Base-by-base conservation (phyloP, 768 basidiomycete genomes). In the Grammothele lineata region DNA sequence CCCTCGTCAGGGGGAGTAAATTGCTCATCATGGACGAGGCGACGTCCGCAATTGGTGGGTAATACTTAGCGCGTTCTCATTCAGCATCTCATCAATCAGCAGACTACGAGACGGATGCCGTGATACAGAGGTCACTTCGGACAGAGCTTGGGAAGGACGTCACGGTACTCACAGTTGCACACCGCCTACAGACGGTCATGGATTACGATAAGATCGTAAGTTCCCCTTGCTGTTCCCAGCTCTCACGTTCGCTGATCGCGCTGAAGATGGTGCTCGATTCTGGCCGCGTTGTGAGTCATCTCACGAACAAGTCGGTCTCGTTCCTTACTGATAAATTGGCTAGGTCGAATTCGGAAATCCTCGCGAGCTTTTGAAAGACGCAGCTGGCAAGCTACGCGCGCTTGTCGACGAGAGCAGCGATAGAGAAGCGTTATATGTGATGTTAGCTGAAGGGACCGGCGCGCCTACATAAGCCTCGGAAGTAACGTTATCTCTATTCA, bases 401-500 rank as follows among this genome's bases (percentile, higher is more conserved):
- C 61, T 84, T 37, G 80, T 84, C 0, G 76, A 83, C 33, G 74
- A 75, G 49, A 80, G 77, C 45, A 72, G 69, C 3, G 80, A 83
- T 53, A 75, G 66, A 47, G 71, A 74, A 5, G 57, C 53, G 7
- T 54, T 85, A 22, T 72, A 75, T 48, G 70, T 62, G 1, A 75
- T 75, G 68, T n/a, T n/a, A n/a, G n/a, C n/a, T n/a, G n/a, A n/a
- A n/a, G n/a, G n/a, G n/a, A n/a, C n/a, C n/a, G n/a, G n/a, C n/a
- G n/a, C n/a, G n/a, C n/a, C n/a, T n/a, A n/a, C n/a, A n/a, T n/a
- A n/a, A n/a, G n/a, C n/a, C n/a, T n/a, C n/a, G n/a, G n/a, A n/a
- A n/a, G n/a, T n/a, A n/a, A n/a, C n/a, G n/a, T n/a, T n/a, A n/a
- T n/a, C n/a, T n/a, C n/a, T n/a, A n/a, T n/a, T n/a, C n/a, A n/a